These are phyloP conservation scores for Trichoderma brevicompactum DNA, from an alignment of 2,329 filamentous ascomycete species.

Conservation along the genomic window DNA sequence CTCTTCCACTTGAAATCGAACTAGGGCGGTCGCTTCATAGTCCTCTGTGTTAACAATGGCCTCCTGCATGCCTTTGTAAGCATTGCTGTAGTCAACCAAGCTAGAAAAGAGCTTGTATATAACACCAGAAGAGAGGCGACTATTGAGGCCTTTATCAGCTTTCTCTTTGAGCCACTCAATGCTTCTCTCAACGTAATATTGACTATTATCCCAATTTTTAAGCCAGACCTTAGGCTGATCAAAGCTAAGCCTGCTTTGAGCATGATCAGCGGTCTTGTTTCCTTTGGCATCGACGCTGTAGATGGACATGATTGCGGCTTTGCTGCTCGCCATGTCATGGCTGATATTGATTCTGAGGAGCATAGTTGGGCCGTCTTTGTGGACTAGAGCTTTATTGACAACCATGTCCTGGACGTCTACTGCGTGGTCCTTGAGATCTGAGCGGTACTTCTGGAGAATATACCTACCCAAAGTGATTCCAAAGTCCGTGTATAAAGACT, in stretches of 20 bases:
- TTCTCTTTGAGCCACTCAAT: conserved; percentile 24
- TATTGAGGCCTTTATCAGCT: conserved; percentile 20
- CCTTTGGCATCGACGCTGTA: conserved; percentile 37
- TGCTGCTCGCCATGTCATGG: not conserved
- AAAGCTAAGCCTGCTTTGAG: conserved; percentile 26
- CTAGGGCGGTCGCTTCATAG: conserved; percentile 20
- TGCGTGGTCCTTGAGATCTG: conserved; percentile 15
- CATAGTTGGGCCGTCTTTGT: conserved; percentile 9
- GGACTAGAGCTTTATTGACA: conserved; percentile 36
- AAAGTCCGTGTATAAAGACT: conserved; percentile 61
- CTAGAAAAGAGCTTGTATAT: conserved; percentile 30
- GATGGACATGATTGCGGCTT: conserved; percentile 8
- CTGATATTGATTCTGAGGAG: conserved; percentile 6
- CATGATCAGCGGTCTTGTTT: conserved; percentile 38
- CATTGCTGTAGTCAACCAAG: conserved; percentile 27
- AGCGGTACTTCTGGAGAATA: conserved; percentile 7
- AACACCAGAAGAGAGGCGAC: conserved; percentile 24
- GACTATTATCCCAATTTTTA: conserved; percentile 15
- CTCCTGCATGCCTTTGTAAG: conserved; percentile 29
- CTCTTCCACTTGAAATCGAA: conserved; percentile 27
- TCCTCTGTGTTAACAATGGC: conserved; percentile 24
- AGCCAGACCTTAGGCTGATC: conserved; percentile 26
- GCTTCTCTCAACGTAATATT: conserved; percentile 24
- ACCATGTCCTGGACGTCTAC: conserved; percentile 53
- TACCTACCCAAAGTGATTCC: conserved; percentile 68